A percentile compares a stretch with the other conserved stretches of the same genome.
phyloP scores from a whole-genome alignment of 257 asterid species.

The Ajuga chamaepitys region DNA sequence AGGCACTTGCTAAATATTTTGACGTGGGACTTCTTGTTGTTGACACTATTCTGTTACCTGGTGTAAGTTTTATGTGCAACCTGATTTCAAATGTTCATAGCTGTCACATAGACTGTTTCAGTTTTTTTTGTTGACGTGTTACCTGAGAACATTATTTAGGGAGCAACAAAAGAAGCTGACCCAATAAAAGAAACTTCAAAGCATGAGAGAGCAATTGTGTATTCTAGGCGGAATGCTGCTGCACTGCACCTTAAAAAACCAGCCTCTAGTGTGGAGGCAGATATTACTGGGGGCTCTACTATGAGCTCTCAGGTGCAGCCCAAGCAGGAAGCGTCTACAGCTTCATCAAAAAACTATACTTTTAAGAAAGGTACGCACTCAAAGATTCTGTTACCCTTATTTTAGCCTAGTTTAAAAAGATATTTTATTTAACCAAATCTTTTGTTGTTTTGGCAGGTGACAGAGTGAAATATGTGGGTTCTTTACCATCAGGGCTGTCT shows the following conservation, averaged over 20 bases:
- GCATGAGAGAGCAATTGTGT: slow-evolving; percentile 63
- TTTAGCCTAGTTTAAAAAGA: neutral
- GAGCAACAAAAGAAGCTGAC: slow-evolving; percentile 63
- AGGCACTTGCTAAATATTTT: slow-evolving; percentile 75
- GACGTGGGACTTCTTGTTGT: slow-evolving; percentile 62
- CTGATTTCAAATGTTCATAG: slow-evolving; percentile 3
- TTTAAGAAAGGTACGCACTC: slow-evolving; percentile 24
- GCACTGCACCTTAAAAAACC: slow-evolving; percentile 74
- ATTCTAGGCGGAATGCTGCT: slow-evolving; percentile 61
- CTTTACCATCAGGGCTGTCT: slow-evolving; percentile 42
- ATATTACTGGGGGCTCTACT: slow-evolving; percentile 70
- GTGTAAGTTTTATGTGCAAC: slow-evolving; percentile 47
- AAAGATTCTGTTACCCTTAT: neutral
- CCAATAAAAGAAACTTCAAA: slow-evolving; percentile 54
- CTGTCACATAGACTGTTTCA: neutral
- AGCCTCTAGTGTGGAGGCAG: slow-evolving; percentile 84
- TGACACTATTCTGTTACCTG: slow-evolving; percentile 63
- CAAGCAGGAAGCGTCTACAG: slow-evolving; percentile 90
- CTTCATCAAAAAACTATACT: slow-evolving; percentile 64
- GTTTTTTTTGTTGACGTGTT: slow-evolving; percentile 4
- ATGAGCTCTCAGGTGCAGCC: slow-evolving; percentile 71
- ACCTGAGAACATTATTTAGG: slow-evolving; percentile 36
- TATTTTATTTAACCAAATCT: neutral
- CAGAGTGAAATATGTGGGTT: slow-evolving; percentile 68
- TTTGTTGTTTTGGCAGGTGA: slow-evolving; percentile 50